Evolutionary conservation across 441 rosid genomes (phyloP), one percentile per base, ranked within the genome.

Genomic region (Populus hybrid): DNA sequence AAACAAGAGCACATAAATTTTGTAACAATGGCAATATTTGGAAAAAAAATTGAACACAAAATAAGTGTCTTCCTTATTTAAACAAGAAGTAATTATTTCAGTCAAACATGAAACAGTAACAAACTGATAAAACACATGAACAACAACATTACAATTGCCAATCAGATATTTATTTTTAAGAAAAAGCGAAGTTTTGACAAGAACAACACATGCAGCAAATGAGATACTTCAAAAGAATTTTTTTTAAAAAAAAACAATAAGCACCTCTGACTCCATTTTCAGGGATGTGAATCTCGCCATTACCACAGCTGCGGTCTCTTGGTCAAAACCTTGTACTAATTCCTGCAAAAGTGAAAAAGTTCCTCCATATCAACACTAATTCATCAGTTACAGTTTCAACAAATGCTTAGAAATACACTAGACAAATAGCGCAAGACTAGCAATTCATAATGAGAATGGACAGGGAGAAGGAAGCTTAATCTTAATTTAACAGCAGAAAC

Each of bases 221-320:
- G 69, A 67, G 56, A 61, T 50, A 5, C 59, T 50, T 50, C n/a
- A 16, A 50, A 50, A 50, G 59, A 16, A 50, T n/a, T n/a, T n/a
- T n/a, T n/a, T n/a, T 29, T 29, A 1, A 2, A 3, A 29, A 29
- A 29, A 29, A 29, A 28, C n/a, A n/a, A 28, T n/a, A 76, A 59
- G 74, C 88, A 95, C 98, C 99, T 95, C 99, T 69, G 79, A 88
- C 87, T 95, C 99, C 99, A 96, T 94, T 88, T 96, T 96, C 73
- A 91, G 86, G 75, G 99, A 96, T 83, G 92, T 82, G 76, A 88
- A 82, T 81, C 99, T 90, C 80, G 97, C 98, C 93, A 94, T 85
- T 42, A 94, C 96, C 63, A 96, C 98, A 82, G 98, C 98, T 71
- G 99, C 96, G 72, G 99, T 89, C 86, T 96, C 99, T 84, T 96